Conservation (phyloP, 2,329 filamentous ascomycete species). For the Claviceps spartinae region DNA sequence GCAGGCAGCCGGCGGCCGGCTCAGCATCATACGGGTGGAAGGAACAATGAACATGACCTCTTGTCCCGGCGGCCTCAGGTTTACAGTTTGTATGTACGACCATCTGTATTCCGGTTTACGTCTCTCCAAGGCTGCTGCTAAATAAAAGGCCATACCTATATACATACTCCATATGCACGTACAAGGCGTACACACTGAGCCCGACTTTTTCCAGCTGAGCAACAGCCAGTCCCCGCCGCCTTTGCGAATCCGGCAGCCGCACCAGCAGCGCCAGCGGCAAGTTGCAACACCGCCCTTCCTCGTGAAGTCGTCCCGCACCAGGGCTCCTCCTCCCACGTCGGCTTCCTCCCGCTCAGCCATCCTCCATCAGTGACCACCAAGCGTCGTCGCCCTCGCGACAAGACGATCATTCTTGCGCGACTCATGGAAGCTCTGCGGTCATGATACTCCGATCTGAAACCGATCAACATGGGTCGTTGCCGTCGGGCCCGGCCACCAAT, state of each 20-base stretch:
- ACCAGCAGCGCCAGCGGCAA: not conserved
- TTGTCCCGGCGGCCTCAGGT: not conserved
- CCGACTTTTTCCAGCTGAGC: not conserved
- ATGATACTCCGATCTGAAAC: slow-evolving; percentile 19
- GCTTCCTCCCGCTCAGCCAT: slow-evolving; percentile 5
- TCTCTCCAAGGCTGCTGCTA: not conserved
- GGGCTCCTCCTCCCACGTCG: slow-evolving; percentile 12
- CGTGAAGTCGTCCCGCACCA: slow-evolving; percentile 5
- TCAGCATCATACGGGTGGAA: not conserved
- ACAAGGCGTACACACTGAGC: too few relatives aligned
- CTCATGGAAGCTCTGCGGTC: slow-evolving; percentile 12
- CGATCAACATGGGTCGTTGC: slow-evolving; percentile 18
- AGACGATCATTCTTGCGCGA: slow-evolving; percentile 9
- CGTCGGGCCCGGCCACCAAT: slow-evolving; percentile 15
- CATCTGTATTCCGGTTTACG: not conserved
- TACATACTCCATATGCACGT: slow-evolving; percentile 3
- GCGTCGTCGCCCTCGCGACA: slow-evolving; percentile 13
- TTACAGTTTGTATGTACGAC: too few relatives aligned
- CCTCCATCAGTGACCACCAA: slow-evolving; percentile 6
- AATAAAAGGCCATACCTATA: not conserved
- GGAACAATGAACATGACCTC: not conserved
- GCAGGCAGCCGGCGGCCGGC: not conserved
- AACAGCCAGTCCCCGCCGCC: not conserved
- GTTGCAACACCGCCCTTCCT: slow-evolving; percentile 5
- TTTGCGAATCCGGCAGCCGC: slow-evolving; percentile 6